Base-by-base conservation (phyloP, 768 basidiomycete species). In the Lactarius pseudohatsudake region DNA sequence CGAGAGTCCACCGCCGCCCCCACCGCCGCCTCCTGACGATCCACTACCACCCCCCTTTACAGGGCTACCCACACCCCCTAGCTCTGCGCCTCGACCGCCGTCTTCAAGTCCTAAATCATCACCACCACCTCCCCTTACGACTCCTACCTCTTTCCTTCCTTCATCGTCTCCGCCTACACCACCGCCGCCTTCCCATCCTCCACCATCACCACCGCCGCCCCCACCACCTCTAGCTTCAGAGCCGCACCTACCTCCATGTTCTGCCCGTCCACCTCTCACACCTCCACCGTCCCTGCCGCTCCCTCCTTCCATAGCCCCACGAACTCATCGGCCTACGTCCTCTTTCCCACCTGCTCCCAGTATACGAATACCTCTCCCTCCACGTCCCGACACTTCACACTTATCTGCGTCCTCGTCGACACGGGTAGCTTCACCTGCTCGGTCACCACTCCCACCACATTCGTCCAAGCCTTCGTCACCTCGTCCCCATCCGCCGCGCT, bases 21-120 rank as follows among this genome's bases (percentile, higher is more conserved):
- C 72, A 4, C 43, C 66, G n/a, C 65, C 62, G 5, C 62, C 64
- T 18, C 61, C 71, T 22, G 70, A 68, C 18, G 32, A 75, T 76
- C n/a, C 75, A 72, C 0, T 72, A 0, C 80, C 80, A 0, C 78
- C 77, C 16, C 77, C 76, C 5, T 71, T 72, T 45, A 64, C 64
- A 20, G 22, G 71, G 74, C 80, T 79, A 0, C 78, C 78, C 0
- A 76, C 76, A 0, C 77, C 76, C 34, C 77, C 76, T 10, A 66
- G 76, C 9, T 68, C 75, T 10, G 68, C 72, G 28, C 68, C 69
- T 40, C 72, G 73, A 34, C 71, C 73, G 59, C 67, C 76, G 1
- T 75, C 73, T 57, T 73, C 67, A 15, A 74, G 72, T 6, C 68
- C 67, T 28, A 73, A 69, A 20, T 69, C 71, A 26, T 56, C 69